Evolutionary conservation across 345 rosid species (phyloP).

Genomic region (Populus deltoides): DNA sequence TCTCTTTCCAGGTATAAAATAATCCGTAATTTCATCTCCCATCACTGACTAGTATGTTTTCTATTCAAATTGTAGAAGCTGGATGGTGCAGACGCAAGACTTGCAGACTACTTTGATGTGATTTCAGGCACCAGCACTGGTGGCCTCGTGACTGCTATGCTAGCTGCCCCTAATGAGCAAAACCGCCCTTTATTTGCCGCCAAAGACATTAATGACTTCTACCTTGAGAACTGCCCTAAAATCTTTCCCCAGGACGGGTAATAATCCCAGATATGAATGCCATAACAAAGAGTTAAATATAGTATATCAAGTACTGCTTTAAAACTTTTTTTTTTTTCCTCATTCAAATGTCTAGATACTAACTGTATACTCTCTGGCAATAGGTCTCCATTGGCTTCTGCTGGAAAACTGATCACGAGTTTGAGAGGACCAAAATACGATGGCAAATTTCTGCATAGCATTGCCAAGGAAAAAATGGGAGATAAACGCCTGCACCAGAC

Average conservation of each 20-base stretch:
- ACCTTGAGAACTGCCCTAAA: too few relatives aligned
- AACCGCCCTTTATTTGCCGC: slow-evolving; percentile 71
- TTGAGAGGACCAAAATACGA: slow-evolving; percentile 64
- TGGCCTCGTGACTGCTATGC: slow-evolving; percentile 45
- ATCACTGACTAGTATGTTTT: background rate
- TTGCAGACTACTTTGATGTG: slow-evolving; percentile 6
- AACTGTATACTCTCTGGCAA: background rate
- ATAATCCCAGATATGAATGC: too few relatives aligned
- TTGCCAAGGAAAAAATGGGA: slow-evolving; percentile 47
- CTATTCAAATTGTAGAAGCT: slow-evolving; percentile 40
- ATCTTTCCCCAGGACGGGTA: too few relatives aligned
- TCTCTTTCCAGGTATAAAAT: too few relatives aligned
- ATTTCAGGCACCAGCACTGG: too few relatives aligned
- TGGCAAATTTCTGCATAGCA: slow-evolving; percentile 46
- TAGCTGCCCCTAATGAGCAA: slow-evolving; percentile 48
- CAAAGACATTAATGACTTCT: slow-evolving; percentile 43
- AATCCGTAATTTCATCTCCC: background rate
- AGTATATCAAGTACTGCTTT: too few relatives aligned
- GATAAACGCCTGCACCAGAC: slow-evolving; percentile 47
- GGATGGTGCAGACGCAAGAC: slow-evolving; percentile 62
- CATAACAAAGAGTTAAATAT: too few relatives aligned
- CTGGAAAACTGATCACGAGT: slow-evolving; percentile 36
- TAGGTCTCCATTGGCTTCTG: slow-evolving; percentile 24
- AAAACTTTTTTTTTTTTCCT: background rate
- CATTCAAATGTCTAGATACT: background rate